Base-by-base conservation (phyloP, 805 yeast species). In the Pichia membranifaciens region DNA sequence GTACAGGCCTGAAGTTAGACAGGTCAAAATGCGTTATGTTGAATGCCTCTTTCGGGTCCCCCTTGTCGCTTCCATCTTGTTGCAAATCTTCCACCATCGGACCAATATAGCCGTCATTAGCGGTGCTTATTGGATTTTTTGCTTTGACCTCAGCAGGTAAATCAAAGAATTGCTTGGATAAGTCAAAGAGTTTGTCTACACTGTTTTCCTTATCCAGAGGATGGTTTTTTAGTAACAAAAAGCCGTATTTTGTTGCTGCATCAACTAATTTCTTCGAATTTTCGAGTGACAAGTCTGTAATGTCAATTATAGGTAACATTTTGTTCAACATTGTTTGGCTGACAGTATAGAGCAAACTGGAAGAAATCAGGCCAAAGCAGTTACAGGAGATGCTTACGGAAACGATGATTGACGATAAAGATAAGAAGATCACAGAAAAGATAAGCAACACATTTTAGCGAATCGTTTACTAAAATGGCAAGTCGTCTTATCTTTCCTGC, bases 41-140 rank as follows among this genome's bases (percentile, higher is more conserved):
- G 65, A 80, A 76, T 0, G 84, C 87, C 59, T 81, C 84, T 55
- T 81, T 81, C 34, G 81, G 83, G 59, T 81, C 86, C 5, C 83
- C 82, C 25, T 59, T 55, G 7, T 53, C 48, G 37, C 57, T 56
- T 35, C 53, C 55, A 44, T 46, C 51, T 43, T 55, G 57, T 32
- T 59, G 59, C 32, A 61, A 51, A 59, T 74, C 58, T 60, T 72
- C 55, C 60, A 69, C 54, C 54, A 75, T 53, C 63, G 73, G 44
- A 10, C 62, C 57, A n/a, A 75, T 68, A 54, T 75, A 75, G 1
- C 79, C 79, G 53, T 69, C 70, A 56, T 74, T 73, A 16, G 66
- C 62, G 12, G 49, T 55, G 41, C 65, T 69, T 21, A 73, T 67
- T 2, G 64, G 53, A 47, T 54, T 64, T 42, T 62, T 49, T 13